These are phyloP conservation scores for Yarrowia osloensis DNA, from an alignment of 805 yeast genomes.

Conservation along the genomic window DNA sequence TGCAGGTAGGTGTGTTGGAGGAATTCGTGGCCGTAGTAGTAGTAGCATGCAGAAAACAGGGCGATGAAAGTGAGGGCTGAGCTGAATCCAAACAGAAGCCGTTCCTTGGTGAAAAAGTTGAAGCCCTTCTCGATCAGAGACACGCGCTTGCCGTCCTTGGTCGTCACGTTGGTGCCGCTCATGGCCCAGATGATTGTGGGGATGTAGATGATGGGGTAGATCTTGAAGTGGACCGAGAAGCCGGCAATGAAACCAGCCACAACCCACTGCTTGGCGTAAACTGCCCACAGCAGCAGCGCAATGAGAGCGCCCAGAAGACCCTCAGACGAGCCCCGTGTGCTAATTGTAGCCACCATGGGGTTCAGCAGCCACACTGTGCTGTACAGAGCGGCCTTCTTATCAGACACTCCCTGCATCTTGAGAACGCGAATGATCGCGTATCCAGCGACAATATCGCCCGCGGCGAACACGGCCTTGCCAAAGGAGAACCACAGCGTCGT, in stretches of 20 bases:
- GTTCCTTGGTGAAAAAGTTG: constrained; percentile 45
- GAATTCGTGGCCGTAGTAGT: constrained; percentile 71
- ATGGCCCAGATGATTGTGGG: constrained; percentile 65
- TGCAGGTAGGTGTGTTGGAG: constrained; percentile 76
- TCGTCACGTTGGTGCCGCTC: constrained; percentile 32
- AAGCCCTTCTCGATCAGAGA: constrained; percentile 39
- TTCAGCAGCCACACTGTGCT: constrained; percentile 81
- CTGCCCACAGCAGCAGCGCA: constrained; percentile 52
- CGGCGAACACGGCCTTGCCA: constrained; percentile 77
- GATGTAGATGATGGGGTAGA: constrained; percentile 86
- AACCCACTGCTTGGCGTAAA: constrained; percentile 49
- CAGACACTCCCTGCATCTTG: constrained; percentile 39
- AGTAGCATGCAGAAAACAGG: constrained; percentile 63
- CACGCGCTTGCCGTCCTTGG: constrained; percentile 33
- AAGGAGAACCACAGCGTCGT: constrained; percentile 55
- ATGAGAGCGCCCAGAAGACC: constrained; percentile 80
- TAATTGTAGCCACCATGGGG: constrained; percentile 92
- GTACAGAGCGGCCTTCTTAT: constrained; percentile 47
- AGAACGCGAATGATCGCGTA: constrained; percentile 52
- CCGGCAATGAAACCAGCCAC: constrained; percentile 59
- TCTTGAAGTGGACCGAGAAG: constrained; percentile 80
- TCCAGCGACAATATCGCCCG: constrained; percentile 83
- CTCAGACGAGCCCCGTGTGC: constrained; percentile 92
- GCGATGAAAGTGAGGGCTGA: constrained; percentile 49
- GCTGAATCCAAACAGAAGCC: constrained; percentile 49